Evolutionary conservation across 805 yeast species (phyloP).

Genomic region (Cyberlindnera sargentensis): DNA sequence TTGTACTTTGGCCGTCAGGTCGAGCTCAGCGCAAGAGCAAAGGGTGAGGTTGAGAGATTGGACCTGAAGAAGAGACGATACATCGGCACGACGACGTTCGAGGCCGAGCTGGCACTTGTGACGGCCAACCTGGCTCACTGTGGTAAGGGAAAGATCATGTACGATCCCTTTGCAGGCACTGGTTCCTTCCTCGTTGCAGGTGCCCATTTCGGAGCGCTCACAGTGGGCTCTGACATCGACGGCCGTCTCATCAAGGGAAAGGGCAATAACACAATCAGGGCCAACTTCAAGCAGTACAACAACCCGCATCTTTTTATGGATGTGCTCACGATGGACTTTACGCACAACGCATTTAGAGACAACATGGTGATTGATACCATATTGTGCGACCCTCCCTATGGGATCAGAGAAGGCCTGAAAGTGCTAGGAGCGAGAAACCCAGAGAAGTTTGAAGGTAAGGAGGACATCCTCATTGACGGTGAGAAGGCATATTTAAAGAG

Average conservation of each 20-base stretch:
- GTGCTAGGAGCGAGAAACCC: conserved; percentile 81
- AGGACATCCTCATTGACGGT: conserved; percentile 68
- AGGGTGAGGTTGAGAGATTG: conserved; percentile 64
- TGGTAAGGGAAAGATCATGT: conserved; percentile 54
- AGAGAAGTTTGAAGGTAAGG: conserved; percentile 64
- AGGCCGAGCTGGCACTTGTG: conserved; percentile 83
- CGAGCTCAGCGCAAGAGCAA: conserved; percentile 51
- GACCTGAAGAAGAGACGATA: conserved; percentile 78
- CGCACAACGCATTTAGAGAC: conserved; percentile 73
- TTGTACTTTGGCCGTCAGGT: conserved; percentile 76
- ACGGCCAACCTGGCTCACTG: conserved; percentile 85
- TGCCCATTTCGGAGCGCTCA: conserved; percentile 72
- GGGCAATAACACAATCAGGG: conserved; percentile 42
- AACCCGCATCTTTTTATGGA: conserved; percentile 57
- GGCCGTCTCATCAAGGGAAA: conserved; percentile 73
- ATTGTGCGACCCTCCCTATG: conserved; percentile 96
- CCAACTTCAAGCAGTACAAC: conserved; percentile 72
- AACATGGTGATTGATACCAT: conserved; percentile 67
- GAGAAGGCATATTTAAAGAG: conserved; percentile 66
- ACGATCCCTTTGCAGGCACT: conserved; percentile 96
- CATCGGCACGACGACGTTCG: conserved; percentile 95
- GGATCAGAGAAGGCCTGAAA: conserved; percentile 91
- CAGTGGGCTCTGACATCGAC: conserved; percentile 89
- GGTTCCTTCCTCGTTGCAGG: conserved; percentile 92
- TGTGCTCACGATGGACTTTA: conserved; percentile 87